Base-by-base conservation (phyloP, 148 eudicot species). In the Silene conica region DNA sequence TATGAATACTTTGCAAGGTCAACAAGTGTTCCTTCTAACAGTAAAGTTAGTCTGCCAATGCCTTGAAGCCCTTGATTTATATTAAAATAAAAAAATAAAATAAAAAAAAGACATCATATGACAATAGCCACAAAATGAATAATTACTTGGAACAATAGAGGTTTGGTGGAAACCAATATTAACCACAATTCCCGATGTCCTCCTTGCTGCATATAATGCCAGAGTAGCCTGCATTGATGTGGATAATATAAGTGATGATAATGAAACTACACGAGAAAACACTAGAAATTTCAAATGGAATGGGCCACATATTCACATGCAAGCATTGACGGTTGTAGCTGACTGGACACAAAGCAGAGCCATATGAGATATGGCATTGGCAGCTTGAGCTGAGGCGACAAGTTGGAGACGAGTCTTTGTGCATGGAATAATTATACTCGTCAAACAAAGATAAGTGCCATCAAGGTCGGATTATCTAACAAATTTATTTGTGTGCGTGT, bases 131-230 rank as follows among this genome's bases (percentile, higher is more conserved):
- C 11, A 21, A 63, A 22, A 61, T 16, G 25, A 74, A 66, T 23
- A 63, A 41, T 81, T 86, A 93, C 98, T 93, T 83, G 98, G 98
- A 74, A 91, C 98, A 81, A 93, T 74, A 70, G 90, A 84, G 67
- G 94, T 93, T 50, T 91, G 94, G 58, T 91, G 82, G 79, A 93
- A 93, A 79, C 98, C 98, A 75, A 93, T 83, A 74, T 93, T 93
- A 75, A 90, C 98, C 81, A 93, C 92, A 77, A 93, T 91, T 80
- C 96, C 98, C 74, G 96, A 90, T 76, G 92, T 85, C 74, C 84
- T 77, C 74, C 87, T 86, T 73, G 96, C 96, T 54, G 98, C 90
- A 82, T 87, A 93, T 76, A 93, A 83, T 76, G 96, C 94, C 81
- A 93, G 83, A 77, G 88, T 86, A 73, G 98, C 96, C 98, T 93